Base-by-base conservation (phyloP, 306 rosid species). In the Pueraria montana region DNA sequence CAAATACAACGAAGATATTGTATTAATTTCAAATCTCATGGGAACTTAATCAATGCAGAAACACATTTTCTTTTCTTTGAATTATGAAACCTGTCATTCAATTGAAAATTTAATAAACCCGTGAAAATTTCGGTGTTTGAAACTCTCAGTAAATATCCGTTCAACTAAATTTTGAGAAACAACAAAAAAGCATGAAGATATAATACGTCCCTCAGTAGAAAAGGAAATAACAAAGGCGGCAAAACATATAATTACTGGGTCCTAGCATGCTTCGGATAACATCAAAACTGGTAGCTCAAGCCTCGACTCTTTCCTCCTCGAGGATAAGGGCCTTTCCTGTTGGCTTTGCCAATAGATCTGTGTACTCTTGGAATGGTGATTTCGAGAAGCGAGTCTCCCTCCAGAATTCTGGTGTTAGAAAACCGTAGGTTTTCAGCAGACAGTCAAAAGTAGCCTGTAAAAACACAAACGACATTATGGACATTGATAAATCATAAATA, bases 361-460 rank as follows among this genome's bases (percentile, higher is more conserved):
- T 84, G 48, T 27, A 84, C 65, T 84, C 87, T 73, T 84, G 87
- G 81, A 73, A 84, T 53, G 87, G 87, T 16, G 87, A 73, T 43
- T 72, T 84, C 11, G 76, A 27, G 77, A 84, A 84, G 23, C 84
- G 61, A 11, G 87, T 84, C 56, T 84, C 87, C 65, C 16, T 84
- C 84, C 87, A 84, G 80, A 84, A 84, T 0, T 84, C 87, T 0
- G 84, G 87, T 0, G 87, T 84, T 11, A 84, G 52, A 13, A 79
- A 84, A 32, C 81, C 87, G 18, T 84, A 84, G 46, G 84, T 84
- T 48, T 79, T 79, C 72, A 79, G 1, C 53, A 84, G 46, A 65
- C 87, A 84, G 8, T 84, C 87, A 74, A 84, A 84, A 7, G 87
- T 84, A 2, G 87, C 87, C 87, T 84, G 84, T 3, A 20, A 53